Evolutionary conservation across 805 yeast species (phyloP).

Genomic region (baker's yeast (Saccharomyces cerevisiae)): DNA sequence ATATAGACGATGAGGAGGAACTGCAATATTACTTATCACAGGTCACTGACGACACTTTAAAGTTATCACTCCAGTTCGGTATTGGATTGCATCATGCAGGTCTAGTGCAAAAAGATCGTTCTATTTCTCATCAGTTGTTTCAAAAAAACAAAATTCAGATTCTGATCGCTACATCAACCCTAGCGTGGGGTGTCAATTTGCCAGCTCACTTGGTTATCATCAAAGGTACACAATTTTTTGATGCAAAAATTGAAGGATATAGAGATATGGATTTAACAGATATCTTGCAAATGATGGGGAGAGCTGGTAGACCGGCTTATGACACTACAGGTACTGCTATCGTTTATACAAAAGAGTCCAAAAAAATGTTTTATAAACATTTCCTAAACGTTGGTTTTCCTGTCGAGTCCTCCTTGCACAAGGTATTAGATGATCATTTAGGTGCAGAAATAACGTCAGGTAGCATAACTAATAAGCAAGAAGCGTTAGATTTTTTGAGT

Average conservation of each 20-base stretch:
- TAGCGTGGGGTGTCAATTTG: constrained; percentile 98
- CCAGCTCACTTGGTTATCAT: constrained; percentile 98
- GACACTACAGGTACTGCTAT: constrained; percentile 92
- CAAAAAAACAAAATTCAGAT: constrained; percentile 78
- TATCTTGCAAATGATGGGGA: constrained; percentile 94
- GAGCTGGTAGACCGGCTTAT: constrained; percentile 98
- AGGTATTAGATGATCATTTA: constrained; percentile 78
- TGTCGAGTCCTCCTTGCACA: constrained; percentile 76
- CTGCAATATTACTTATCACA: constrained; percentile 74
- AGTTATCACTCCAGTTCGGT: constrained; percentile 64
- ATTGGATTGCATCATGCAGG: constrained; percentile 98
- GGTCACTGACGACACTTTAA: constrained; percentile 78
- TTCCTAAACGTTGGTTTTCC: constrained; percentile 91
- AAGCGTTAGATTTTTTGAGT: constrained; percentile 92
- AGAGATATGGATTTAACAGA: constrained; percentile 91
- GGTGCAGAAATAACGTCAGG: constrained; percentile 96
- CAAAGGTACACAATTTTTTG: constrained; percentile 94
- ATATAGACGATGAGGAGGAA: constrained; percentile 65
- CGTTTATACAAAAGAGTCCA: constrained; percentile 73
- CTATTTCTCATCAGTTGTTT: constrained; percentile 80
- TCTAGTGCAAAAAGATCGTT: constrained; percentile 80
- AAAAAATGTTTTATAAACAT: constrained; percentile 78
- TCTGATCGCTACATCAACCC: constrained; percentile 88
- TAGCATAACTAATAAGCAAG: constrained; percentile 83
- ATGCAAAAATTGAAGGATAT: constrained; percentile 88